Conservation (phyloP, 345 rosid genomes). For the Clausena lansium region DNA sequence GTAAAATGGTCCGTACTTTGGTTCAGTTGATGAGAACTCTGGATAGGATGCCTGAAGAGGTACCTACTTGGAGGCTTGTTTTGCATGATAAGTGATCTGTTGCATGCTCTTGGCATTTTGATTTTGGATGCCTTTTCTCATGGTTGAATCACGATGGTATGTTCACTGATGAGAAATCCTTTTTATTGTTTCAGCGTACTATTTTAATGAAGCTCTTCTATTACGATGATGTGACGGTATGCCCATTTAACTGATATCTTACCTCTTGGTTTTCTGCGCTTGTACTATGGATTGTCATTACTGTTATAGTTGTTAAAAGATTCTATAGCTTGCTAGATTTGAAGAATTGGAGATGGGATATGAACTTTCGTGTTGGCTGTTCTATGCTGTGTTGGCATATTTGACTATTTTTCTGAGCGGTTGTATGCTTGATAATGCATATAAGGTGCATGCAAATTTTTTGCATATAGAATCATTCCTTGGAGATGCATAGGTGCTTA, state of each 20-base stretch:
- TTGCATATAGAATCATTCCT: not conserved
- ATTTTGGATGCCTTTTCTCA: not conserved
- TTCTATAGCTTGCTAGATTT: not conserved
- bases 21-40: conserved; percentile 97
- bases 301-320: not conserved
- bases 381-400: not conserved
- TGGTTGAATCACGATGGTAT: not conserved
- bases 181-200: conserved; percentile 66
- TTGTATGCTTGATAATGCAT: conserved; percentile 9
- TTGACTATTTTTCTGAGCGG: not conserved
- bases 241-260: conserved; percentile 22
- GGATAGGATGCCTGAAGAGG: conserved; percentile 95
- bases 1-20: conserved; percentile 92
- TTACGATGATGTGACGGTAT: conserved; percentile 95
- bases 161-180: conserved; percentile 15
- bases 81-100: not conserved
- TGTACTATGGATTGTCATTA: not conserved
- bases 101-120: not conserved
- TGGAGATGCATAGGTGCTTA: not conserved
- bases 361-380: not conserved
- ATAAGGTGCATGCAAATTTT: not conserved
- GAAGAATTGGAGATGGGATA: not conserved
- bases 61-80: conserved; percentile 16
- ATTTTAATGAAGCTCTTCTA: conserved; percentile 94
- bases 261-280: not conserved